Base-by-base conservation (phyloP, 371 early-diverging fungal genomes). In the Mortierella sp. region DNA sequence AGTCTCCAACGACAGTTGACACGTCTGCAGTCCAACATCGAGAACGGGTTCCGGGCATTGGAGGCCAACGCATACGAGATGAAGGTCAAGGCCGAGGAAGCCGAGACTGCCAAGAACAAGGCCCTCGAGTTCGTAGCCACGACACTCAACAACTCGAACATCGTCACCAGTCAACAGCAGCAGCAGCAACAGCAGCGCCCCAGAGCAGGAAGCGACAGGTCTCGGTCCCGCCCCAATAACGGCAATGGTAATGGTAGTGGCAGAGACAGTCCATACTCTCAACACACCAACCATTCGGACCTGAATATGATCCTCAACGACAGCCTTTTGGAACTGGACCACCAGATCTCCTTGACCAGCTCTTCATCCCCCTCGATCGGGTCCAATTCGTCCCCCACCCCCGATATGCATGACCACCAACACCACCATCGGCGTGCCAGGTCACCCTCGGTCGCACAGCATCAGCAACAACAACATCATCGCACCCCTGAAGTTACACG, bases 101-200 rank as follows among this genome's bases (percentile, higher is more conserved):
- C 81, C 2, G 81, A 81, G n/a, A 21, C n/a, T 24, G 79, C 76
- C 53, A 85, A 74, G 61, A 73, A 78, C 44, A 75, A 73, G 55
- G 86, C 86, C 24, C 31, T 81, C 5, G 86, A 85, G 57, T 85
- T 85, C 43, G 54, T 81, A 8, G 79, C 86, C 8, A 78, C 76
- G 13, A 79, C 86, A 1, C 61, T 85, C 19, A 74, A 79, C 57
- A 85, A 81, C 53, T 74, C 71, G 1, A 50, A 24, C 61, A 48
- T 57, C 11, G 70, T 67, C 8, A 28, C 59, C 11, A 26, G 21
- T 43, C 71, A 53, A 5, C 28, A 8, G 34, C 40, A 24, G 6
- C 51, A 37, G 10, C 70, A 57, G 16, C 73, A 69, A 16, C 71
- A 43, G 28, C 61, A 57, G 26, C 50, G 73, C 59, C 34, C 48